Evolutionary conservation across 192 early-diverging fungal species (phyloP).

Genomic region (Cetraspora pellucida): DNA sequence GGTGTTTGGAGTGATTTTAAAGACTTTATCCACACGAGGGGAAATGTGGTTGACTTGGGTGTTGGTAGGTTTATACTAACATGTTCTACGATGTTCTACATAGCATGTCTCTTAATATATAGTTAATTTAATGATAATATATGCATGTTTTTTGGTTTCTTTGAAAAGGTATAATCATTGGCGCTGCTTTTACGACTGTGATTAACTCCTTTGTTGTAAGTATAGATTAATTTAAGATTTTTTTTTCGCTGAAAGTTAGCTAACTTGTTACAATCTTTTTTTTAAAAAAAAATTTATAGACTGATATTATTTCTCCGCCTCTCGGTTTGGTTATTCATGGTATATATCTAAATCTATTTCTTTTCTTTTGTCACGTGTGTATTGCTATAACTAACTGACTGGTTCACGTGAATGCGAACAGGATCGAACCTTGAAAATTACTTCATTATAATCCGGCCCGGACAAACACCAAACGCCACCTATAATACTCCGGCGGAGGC

Average conservation of each 20-base stretch:
- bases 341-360: conserved; percentile 10
- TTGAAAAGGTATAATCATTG: conserved; percentile 47
- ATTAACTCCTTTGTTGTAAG: conserved; percentile 42
- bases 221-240: conserved; percentile 9
- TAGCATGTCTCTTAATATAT: no score
- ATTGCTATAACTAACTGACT: not conserved
- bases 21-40: conserved; percentile 16
- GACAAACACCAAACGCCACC: not conserved
- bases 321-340: conserved; percentile 47
- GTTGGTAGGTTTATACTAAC: not conserved
- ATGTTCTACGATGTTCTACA: no score
- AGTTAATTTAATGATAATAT: not conserved
- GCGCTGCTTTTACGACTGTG: conserved; percentile 43
- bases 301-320: conserved; percentile 48
- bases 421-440: conserved; percentile 49
- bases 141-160: not conserved
- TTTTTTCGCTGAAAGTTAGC: not conserved
- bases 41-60: conserved; percentile 32
- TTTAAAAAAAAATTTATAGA: conserved; percentile 1
- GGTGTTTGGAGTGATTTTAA: not conserved
- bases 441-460: conserved; percentile 45
- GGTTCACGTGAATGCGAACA: not conserved
- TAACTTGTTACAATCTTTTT: not conserved
- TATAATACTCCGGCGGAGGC: conserved; percentile 42
- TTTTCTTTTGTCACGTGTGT: not conserved